phyloP scores from a whole-genome alignment of 768 basidiomycete species.

The Rhizopogon rudus region DNA sequence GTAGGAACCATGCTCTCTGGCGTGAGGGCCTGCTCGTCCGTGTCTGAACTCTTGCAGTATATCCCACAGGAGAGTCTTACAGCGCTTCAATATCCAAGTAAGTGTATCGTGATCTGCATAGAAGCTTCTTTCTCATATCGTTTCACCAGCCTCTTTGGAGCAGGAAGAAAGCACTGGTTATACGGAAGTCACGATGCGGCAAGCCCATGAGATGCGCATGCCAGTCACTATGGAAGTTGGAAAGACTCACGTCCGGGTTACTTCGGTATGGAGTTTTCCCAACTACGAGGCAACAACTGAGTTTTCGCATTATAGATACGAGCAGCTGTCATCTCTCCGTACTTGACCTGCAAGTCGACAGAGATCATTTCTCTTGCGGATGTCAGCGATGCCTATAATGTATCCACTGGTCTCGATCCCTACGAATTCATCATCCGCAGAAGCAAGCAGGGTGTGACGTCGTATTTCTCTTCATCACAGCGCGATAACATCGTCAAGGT shows the following conservation, averaged over 20 bases:
- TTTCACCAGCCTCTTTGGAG: slow-evolving; percentile 51
- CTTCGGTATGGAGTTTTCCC: slow-evolving; percentile 48
- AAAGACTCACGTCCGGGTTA: slow-evolving; percentile 68
- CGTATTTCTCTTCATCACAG: slow-evolving; percentile 69
- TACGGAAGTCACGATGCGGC: slow-evolving; percentile 62
- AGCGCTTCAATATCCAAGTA: slow-evolving; percentile 53
- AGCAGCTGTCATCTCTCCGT: slow-evolving; percentile 64
- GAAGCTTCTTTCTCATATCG: slow-evolving; percentile 1
- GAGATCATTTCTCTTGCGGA: slow-evolving; percentile 79
- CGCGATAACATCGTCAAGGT: slow-evolving; percentile 78
- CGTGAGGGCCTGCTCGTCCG: slow-evolving; percentile 59
- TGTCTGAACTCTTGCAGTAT: slow-evolving; percentile 53
- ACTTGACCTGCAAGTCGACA: slow-evolving; percentile 67
- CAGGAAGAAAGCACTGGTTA: slow-evolving; percentile 51
- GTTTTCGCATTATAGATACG: slow-evolving; percentile 42
- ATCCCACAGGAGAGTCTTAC: slow-evolving; percentile 45
- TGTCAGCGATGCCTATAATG: slow-evolving; percentile 83
- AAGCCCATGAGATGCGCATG: slow-evolving; percentile 58
- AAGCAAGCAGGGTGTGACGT: slow-evolving; percentile 61
- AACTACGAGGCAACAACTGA: not conserved
- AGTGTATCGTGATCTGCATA: slow-evolving; percentile 12
- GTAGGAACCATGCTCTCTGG: slow-evolving; percentile 50
- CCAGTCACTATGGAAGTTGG: slow-evolving; percentile 70
- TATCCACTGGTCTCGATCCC: slow-evolving; percentile 71
- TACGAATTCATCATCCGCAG: slow-evolving; percentile 80